Conservation (phyloP, 1,284 basidiomycete species). For the Irpex rosettiformis region DNA sequence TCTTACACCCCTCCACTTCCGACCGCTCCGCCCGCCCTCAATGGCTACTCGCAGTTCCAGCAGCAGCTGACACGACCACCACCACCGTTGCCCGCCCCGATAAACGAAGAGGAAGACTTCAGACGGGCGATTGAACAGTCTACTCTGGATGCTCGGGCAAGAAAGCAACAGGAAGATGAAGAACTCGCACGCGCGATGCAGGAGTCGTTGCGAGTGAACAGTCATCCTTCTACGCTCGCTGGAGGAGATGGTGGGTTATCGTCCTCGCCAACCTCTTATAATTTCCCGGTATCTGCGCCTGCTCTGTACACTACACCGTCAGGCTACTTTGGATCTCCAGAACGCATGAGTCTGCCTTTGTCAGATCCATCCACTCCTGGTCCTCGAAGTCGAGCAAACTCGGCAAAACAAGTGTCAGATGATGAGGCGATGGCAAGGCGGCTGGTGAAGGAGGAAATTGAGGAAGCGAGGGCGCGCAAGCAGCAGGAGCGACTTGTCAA, state of each 20-base stretch:
- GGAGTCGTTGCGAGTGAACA: slow-evolving; percentile 41
- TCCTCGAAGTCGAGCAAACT: not conserved
- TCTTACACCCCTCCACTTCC: slow-evolving; percentile 8
- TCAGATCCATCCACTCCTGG: not conserved
- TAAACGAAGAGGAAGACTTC: slow-evolving; percentile 32
- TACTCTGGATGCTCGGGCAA: slow-evolving; percentile 41
- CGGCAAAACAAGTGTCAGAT: slow-evolving; percentile 26
- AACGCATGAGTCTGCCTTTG: not conserved
- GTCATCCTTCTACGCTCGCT: not conserved
- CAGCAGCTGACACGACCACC: not conserved
- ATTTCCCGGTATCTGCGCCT: not conserved
- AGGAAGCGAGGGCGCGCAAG: slow-evolving; percentile 8
- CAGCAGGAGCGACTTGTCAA: slow-evolving; percentile 4
- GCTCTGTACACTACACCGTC: not conserved
- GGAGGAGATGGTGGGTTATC: not conserved
- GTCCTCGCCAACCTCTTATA: not conserved
- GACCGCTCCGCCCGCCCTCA: not conserved
- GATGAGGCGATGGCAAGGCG: slow-evolving; percentile 34
- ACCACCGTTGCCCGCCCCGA: not conserved
- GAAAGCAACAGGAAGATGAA: slow-evolving; percentile 50
- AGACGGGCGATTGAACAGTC: slow-evolving; percentile 49
- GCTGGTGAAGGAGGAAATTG: slow-evolving; percentile 24
- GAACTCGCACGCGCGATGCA: slow-evolving; percentile 62
- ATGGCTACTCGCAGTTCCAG: not conserved
- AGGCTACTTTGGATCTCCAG: not conserved